Conservation (phyloP, 768 basidiomycete species). For the Mycena crocata region DNA sequence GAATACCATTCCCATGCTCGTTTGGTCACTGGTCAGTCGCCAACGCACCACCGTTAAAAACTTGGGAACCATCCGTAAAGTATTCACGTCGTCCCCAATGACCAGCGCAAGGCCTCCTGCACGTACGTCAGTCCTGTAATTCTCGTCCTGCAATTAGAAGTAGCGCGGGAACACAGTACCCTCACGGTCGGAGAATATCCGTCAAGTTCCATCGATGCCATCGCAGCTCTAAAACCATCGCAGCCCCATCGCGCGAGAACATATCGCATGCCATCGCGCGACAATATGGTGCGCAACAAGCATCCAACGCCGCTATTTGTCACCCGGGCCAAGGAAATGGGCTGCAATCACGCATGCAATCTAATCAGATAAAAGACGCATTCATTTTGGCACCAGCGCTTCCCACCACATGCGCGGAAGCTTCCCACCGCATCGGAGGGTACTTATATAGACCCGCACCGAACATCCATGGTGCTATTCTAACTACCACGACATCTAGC, state of each 20-base stretch:
- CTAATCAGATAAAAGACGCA: too few species aligned
- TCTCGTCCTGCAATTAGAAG: slow-evolving; percentile 16
- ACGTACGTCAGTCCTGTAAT: slow-evolving; percentile 6
- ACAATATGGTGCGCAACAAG: background rate
- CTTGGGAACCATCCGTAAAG: too few species aligned
- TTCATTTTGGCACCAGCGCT: too few species aligned
- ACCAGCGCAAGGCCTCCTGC: too few species aligned
- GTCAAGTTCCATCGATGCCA: background rate
- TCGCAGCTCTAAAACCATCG: background rate
- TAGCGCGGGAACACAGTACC: slow-evolving; percentile 10
- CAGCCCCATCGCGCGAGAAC: too few species aligned
- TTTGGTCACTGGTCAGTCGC: too few species aligned
- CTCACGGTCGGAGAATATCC: background rate
- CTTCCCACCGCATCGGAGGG: slow-evolving; percentile 2
- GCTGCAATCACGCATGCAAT: too few species aligned
- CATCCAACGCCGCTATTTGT: slow-evolving; percentile 3
- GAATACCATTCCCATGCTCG: too few species aligned
- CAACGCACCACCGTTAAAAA: too few species aligned
- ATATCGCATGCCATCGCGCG: background rate
- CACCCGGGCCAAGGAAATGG: background rate
- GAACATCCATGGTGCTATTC: background rate
- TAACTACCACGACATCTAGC: background rate
- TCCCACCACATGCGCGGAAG: background rate
- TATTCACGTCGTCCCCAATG: too few species aligned
- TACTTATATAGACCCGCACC: background rate